Evolutionary conservation across 352 stramenopile genomes (phyloP).

Genomic region (Phytophthora megakarya): DNA sequence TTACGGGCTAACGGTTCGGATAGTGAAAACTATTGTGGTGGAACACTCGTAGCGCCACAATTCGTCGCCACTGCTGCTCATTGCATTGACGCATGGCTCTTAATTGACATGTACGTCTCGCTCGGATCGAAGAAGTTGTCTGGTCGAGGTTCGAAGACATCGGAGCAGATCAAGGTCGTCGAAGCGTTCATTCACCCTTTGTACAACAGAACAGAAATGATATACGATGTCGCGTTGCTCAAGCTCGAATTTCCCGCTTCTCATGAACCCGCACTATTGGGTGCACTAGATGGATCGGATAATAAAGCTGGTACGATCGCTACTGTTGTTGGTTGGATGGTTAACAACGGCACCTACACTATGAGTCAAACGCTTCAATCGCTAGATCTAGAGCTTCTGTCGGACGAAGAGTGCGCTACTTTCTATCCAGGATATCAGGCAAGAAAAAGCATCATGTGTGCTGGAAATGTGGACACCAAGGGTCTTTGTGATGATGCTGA

Average conservation of each 20-base stretch:
- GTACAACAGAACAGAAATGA: conserved; percentile 23
- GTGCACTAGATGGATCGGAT: conserved; percentile 39
- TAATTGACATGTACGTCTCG: conserved; percentile 23
- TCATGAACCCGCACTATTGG: conserved; percentile 31
- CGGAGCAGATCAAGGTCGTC: conserved; percentile 27
- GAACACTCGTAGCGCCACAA: conserved; percentile 53
- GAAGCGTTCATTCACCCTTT: conserved; percentile 20
- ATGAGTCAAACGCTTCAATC: conserved; percentile 45
- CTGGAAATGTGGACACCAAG: conserved; percentile 48
- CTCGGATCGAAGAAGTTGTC: conserved; percentile 26
- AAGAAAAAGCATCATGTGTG: conserved; percentile 58
- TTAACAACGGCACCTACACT: conserved; percentile 34
- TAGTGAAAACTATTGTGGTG: conserved; percentile 61
- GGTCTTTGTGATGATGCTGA: conserved; percentile 71
- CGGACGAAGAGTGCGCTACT: conserved; percentile 51
- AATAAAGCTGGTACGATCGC: conserved; percentile 47
- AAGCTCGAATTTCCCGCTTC: conserved; percentile 42
- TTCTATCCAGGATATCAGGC: too few species aligned
- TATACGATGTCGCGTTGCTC: conserved; percentile 50
- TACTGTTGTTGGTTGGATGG: conserved; percentile 55
- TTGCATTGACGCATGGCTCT: conserved; percentile 50
- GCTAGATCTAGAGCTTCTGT: conserved; percentile 52
- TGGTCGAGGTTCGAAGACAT: conserved; percentile 8
- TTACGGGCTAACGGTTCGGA: conserved; percentile 39
- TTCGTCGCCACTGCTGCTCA: conserved; percentile 75